These are phyloP conservation scores for Coprinopsis sp. DNA, from an alignment of 768 basidiomycete species.

Conservation along the genomic window DNA sequence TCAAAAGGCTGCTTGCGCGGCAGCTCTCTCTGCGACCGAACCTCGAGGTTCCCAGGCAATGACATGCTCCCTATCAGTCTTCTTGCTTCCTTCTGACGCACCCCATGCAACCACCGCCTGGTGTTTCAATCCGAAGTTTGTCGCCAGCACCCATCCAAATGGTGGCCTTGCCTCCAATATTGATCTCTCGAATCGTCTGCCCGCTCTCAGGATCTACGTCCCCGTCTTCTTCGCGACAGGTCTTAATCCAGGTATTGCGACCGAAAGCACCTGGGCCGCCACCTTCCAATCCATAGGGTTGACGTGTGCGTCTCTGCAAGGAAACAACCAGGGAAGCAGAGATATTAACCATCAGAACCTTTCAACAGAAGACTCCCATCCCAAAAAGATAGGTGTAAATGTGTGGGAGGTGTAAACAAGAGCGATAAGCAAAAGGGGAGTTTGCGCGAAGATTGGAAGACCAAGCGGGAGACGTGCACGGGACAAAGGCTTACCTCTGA, in stretches of 20 bases:
- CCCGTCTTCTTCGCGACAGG: slow-evolving; percentile 58
- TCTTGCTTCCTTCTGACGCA: slow-evolving; percentile 25
- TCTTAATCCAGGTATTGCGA: slow-evolving; percentile 85
- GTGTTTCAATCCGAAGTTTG: slow-evolving; percentile 75
- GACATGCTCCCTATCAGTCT: slow-evolving; percentile 27
- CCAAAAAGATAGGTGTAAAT: not conserved
- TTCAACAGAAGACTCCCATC: not conserved
- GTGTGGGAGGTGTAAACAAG: slow-evolving; percentile 3
- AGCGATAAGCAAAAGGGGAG: not conserved
- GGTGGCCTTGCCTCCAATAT: slow-evolving; percentile 86
- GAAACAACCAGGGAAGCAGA: too few relatives aligned
- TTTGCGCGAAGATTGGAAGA: not conserved
- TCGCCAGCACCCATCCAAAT: slow-evolving; percentile 89
- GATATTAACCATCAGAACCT: too few relatives aligned
- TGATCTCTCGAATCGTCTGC: slow-evolving; percentile 53
- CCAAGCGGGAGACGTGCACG: not conserved
- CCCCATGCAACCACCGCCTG: slow-evolving; percentile 93
- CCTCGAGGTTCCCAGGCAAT: slow-evolving; percentile 67
- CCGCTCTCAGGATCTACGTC: slow-evolving; percentile 47
- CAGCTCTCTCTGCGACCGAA: slow-evolving; percentile 59
- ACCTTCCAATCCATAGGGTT: slow-evolving; percentile 84
- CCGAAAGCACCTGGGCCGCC: slow-evolving; percentile 70
- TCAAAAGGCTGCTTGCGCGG: slow-evolving; percentile 60
- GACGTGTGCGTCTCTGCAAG: slow-evolving; percentile 77
- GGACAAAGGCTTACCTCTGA: slow-evolving; percentile 56